Evolutionary conservation across 2,329 filamentous ascomycete genomes (phyloP), one percentile per base, ranked within the genome.

Genomic region (Xylariales sp.): DNA sequence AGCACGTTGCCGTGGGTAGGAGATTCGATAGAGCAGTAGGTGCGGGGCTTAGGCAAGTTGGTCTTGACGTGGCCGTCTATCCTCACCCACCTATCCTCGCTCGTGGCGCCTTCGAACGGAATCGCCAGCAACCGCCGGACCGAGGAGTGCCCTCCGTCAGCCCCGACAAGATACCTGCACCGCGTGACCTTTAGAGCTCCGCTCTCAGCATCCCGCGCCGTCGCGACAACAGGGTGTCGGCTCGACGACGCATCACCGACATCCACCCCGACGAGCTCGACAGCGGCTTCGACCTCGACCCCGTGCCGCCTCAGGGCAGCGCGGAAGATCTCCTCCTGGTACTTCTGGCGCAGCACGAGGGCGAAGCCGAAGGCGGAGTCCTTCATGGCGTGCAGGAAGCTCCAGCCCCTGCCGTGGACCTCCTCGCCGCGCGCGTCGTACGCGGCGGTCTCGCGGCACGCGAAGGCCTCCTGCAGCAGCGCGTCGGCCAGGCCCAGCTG

Each of bases 301-400:
- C 75, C 60, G n/a, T 74, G 82, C 56, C 65, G 79, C 77, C n/a
- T 76, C 75, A 49, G 50, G n/a, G 70, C 72, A 4, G 65, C 68
- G 30, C 85, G 80, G 59, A 87, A 83, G 49, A 87, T 83, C 12
- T 83, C 82, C 71, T 88, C 85, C 6, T 85, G 83, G 72, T 85
- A 87, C 73, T 84, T 87, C 75, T 88, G 85, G 16, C 86, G 79
- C 61, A 88, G 72, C 1, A 87, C 85, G n/a, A 87, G 77, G 0
- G 82, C 80, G 71, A 86, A 88, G 68, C 85, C 81, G 76, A 83
- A 87, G 32, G 78, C 77, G 0, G 85, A 85, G 64, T 85, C 83
- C 43, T 80, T 81, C 78, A 87, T 86, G 43, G 83, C 78, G 70
- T 86, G 82, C 82, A 87, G 84, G 67, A 86, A 86, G 36, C 79